Evolutionary conservation across 768 basidiomycete genomes (phyloP), one percentile per base, ranked within the genome.

Genomic region (Cantharellus anzutake): DNA sequence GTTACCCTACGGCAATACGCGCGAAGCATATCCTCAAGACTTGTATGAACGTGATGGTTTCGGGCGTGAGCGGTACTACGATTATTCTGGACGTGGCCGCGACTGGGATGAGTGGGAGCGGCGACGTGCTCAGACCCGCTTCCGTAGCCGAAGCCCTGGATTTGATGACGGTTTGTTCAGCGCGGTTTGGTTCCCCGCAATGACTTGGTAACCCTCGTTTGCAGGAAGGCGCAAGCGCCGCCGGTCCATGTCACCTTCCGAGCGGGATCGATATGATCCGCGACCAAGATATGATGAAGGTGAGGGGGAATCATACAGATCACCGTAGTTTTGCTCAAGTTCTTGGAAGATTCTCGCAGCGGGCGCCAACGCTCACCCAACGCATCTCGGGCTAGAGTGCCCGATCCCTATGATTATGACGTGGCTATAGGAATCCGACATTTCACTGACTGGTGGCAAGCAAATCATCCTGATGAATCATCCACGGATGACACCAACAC

Each of bases 381-480:
- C 38, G 56, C 39, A 14, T 5, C 5, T 39, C 5, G 41, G 14
- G 39, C 56, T 5, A 50, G 61, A 51, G 60, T 56, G n/a, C 55
- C 59, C 2, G 85, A 90, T 66, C 88, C 88, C 5, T 83, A 85
- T 65, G 81, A 81, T 2, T 80, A 86, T 64, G 87, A 88, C 63
- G 87, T 83, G 66, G 84, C 86, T 41, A 85, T 84, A 3, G 77
- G 81, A 0, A 68, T 90, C 68, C 87, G 88, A 71, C 84, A 88
- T 65, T 90, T 82, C 64, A 85, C 85, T 2, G 87, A 90, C 65
- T 90, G 88, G 88, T 90, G 88, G 70, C 79, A 88, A 41, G 84
- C 76, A 67, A 80, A 72, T 63, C 83, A 78, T 65, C 83, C 86
- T 4, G 79, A 83, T 63, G 80, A 84, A 67, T 87, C 86, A 14